Conservation (phyloP, 225 moss, liverwort and hornwort genomes). For the Polytrichum commune region DNA sequence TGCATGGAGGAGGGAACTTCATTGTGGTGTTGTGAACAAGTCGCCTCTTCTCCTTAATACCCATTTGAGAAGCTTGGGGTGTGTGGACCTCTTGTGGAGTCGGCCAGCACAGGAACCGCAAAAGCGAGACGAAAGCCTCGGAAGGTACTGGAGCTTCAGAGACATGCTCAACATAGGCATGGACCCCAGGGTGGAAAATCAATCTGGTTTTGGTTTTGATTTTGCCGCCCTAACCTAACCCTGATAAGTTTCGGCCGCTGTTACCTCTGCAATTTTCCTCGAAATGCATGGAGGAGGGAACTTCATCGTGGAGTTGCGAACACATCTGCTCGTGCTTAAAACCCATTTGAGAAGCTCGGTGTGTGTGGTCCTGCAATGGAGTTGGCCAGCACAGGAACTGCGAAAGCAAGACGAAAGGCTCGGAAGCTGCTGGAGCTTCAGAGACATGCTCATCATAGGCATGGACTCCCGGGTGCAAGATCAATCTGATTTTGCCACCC, state of each 20-base stretch:
- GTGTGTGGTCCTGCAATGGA: slow-evolving; percentile 80
- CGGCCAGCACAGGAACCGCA: slow-evolving; percentile 71
- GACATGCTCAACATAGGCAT: slow-evolving; percentile 44
- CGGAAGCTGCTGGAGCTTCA: slow-evolving; percentile 60
- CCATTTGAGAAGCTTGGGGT: slow-evolving; percentile 57
- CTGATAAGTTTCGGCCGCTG: too few relatives aligned
- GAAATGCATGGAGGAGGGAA: neutral
- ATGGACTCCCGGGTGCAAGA: slow-evolving; percentile 37
- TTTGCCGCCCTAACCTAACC: neutral
- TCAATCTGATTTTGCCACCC: slow-evolving; percentile 24
- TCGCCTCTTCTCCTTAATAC: neutral
- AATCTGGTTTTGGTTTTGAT: slow-evolving; percentile 11
- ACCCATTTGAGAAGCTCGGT: slow-evolving; percentile 51
- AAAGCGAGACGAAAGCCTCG: slow-evolving; percentile 80
- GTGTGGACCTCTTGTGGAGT: slow-evolving; percentile 76
- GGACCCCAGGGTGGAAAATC: slow-evolving; percentile 36
- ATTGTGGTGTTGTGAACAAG: too few relatives aligned
- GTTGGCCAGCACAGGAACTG: slow-evolving; percentile 77
- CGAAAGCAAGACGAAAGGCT: slow-evolving; percentile 79
- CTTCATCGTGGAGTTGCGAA: too few relatives aligned
- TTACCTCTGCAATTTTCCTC: neutral
- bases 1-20: slow-evolving; percentile 2
- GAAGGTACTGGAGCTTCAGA: slow-evolving; percentile 59
- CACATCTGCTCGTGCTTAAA: too few relatives aligned
- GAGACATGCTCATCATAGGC: slow-evolving; percentile 42